Conservation (phyloP, 495 filamentous ascomycete species). For the Talaromyces stipitatus region DNA sequence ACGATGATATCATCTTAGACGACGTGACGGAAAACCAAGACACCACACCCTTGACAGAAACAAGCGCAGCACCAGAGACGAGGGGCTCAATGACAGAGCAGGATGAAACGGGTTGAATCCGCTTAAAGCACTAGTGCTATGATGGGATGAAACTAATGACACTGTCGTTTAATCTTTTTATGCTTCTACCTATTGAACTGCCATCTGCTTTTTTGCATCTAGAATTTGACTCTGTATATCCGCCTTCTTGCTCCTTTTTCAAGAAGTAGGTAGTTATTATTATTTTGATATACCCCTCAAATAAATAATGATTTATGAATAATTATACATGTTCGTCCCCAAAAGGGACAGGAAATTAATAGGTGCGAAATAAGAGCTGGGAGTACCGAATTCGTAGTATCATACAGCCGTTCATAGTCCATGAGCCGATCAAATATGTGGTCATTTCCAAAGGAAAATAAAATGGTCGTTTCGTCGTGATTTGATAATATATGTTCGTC, state of each 20-base stretch:
- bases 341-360: not conserved
- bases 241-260: not conserved
- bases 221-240: not conserved
- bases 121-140: not conserved
- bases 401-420: not conserved
- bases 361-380: not conserved
- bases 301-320: not conserved
- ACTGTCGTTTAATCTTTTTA: not conserved
- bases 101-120: not conserved
- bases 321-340: not conserved
- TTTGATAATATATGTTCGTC: not conserved
- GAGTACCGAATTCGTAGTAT: not conserved
- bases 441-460: not conserved
- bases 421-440: not conserved
- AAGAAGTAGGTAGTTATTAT: not conserved
- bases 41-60: not conserved
- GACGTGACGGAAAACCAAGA: conserved; percentile 5
- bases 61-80: conserved; percentile 3
- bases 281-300: not conserved
- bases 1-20: conserved; percentile 5
- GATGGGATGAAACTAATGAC: not conserved
- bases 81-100: not conserved
- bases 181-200: not conserved
- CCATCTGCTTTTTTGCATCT: not conserved
- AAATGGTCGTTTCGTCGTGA: not conserved